Evolutionary conservation across 495 filamentous ascomycete species (phyloP), one percentile per base, ranked within the genome.

Genomic region (Neurospora hispaniola): DNA sequence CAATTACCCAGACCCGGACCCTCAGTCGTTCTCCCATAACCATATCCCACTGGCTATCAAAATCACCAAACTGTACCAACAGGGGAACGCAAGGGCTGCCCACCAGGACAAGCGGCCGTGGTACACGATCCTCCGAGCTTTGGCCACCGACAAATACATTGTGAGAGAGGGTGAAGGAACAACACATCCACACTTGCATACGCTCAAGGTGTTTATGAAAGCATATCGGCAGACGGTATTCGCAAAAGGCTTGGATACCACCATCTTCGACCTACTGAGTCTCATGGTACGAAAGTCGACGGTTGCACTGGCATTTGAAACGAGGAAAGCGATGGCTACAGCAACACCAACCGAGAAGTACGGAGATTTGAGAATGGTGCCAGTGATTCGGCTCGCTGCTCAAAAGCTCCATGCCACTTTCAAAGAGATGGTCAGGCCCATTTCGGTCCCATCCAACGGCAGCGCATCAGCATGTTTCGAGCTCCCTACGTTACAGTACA

Each of bases 91-190:
- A 35, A 44, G 39, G 39, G 70, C 71, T 9, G 42, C 72, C 23
- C 12, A 66, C 10, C 16, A 48, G 23, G 76, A 80, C 69, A 74
- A 71, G 38, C 18, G 41, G 18, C 74, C 79, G 8, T 80, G 79
- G 78, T 72, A 77, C 69, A 76, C 38, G 9, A 77, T 81, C 68
- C 73, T 81, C 44, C 18, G 59, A n/a, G 73, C 75, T 14, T 70
- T 81, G 20, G 77, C 78, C 2, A 71, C 72, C 11, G 27, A n/a
- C 23, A 79, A 73, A 66, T 18, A 74, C 5, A 38, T 76, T 12
- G 73, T 75, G 59, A 41, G 48, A 2, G 10, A 68, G 38, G 70
- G 66, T 2, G 35, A 71, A 46, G 42, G 42, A 43, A 43, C 42
- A 43, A 43, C 42, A 2, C 68, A 66, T 35, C 75, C 75, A 42